Base-by-base conservation (phyloP, 1,139 yeast species). In the Sugiyamaella castrensis region DNA sequence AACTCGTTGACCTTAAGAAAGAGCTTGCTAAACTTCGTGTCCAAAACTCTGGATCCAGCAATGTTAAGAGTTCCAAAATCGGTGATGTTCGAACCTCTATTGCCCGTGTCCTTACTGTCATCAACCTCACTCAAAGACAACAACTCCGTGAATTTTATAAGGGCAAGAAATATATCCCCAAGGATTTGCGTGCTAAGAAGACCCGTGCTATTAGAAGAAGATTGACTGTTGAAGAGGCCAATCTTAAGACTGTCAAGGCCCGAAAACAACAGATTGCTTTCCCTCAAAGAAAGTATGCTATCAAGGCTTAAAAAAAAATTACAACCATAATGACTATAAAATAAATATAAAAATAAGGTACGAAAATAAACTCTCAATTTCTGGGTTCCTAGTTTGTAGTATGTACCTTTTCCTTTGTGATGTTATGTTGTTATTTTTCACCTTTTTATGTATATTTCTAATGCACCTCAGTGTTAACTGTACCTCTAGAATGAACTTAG, bases 161-260 rank as follows among this genome's bases (percentile, higher is more conserved):
- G 64, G 95, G 91, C 78, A 89, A 89, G 84, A 91, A 89, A 80
- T 87, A 83, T 84, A 81, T 84, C 75, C 98, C 98, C 81, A 91
- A 91, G 82, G 98, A 91, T 75, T 84, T 92, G 79, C 92, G 98
- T 81, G 96, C 88, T 71, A 92, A 92, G 91, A 87, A 92, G 86
- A 92, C 98, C 78, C 92, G 98, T 84, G 98, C 98, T 76, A 79
- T 92, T 77, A 91, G 98, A 87, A 88, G 98, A 83, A 82, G 84
- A 74, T 83, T 92, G 74, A 83, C 97, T 75, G 80, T 85, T 73
- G 76, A 77, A 76, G 97, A 92, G 80, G 83, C 87, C 72, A 71
- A 81, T 66, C 77, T 79, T 74, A 76, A 79, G 75, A 91, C 98
- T 71, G 84, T 77, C 68, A 89, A 87, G 81, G 89, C 91, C 71